Percentiles rank a stretch among this genome's conserved stretches.
These are phyloP conservation scores for Gaeumannomyces sp. DNA, from an alignment of 2,329 filamentous ascomycete species.

Conservation along the genomic window DNA sequence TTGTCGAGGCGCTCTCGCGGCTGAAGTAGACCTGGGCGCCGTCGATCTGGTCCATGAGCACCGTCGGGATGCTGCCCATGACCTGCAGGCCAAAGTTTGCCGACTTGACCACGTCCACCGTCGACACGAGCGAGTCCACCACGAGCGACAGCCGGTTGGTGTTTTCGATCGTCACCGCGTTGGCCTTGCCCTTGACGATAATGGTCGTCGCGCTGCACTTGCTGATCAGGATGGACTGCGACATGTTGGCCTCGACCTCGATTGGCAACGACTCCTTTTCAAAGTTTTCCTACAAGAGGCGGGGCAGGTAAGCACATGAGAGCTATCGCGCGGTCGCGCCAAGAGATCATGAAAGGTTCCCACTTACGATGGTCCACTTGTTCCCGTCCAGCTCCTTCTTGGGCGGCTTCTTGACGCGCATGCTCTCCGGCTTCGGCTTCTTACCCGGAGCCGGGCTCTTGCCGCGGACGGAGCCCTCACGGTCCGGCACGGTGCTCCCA, in stretches of 20 bases:
- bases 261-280: slow-evolving; percentile 69
- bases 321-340: background rate
- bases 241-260: slow-evolving; percentile 73
- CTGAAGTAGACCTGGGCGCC: slow-evolving; percentile 81
- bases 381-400: slow-evolving; percentile 77
- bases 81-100: slow-evolving; percentile 94
- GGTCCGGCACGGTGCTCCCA: slow-evolving; percentile 60
- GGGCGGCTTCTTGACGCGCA: slow-evolving; percentile 76
- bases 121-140: slow-evolving; percentile 82
- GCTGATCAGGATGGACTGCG: slow-evolving; percentile 86
- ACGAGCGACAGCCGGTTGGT: slow-evolving; percentile 77
- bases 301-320: background rate
- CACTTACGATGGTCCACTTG: slow-evolving; percentile 80
- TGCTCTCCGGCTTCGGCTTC: slow-evolving; percentile 79
- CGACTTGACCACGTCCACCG: slow-evolving; percentile 91
- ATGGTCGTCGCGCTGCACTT: slow-evolving; percentile 88
- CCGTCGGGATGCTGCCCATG: slow-evolving; percentile 74
- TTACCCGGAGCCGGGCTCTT: slow-evolving; percentile 87
- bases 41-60: slow-evolving; percentile 90
- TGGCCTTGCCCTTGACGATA: slow-evolving; percentile 86
- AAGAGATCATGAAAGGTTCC: background rate
- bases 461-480: slow-evolving; percentile 43
- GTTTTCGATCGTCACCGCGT: slow-evolving; percentile 95
- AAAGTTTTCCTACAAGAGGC: slow-evolving; percentile 67
- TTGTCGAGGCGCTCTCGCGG: slow-evolving; percentile 69